phyloP scores from a whole-genome alignment of 2,329 filamentous ascomycete species.

The Hypoxylon sp. region DNA sequence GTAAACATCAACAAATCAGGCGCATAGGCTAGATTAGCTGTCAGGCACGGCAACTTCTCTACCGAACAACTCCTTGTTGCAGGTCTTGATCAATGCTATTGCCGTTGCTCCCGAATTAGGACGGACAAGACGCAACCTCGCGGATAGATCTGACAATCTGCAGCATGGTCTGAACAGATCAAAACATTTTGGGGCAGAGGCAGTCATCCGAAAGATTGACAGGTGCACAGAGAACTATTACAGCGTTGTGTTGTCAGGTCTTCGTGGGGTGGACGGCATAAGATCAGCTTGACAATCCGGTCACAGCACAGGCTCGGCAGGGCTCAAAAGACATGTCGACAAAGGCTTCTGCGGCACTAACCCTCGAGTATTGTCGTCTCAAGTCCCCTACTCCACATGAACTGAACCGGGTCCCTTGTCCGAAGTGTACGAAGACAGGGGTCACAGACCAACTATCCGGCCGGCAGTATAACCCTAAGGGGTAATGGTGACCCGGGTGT shows the following conservation, averaged over 20 bases:
- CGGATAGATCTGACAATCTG: slow-evolving; percentile 48
- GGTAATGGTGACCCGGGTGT: slow-evolving; percentile 53
- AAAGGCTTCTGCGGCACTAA: slow-evolving; percentile 57
- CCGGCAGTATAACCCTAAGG: slow-evolving; percentile 53
- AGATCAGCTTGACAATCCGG: slow-evolving; percentile 64
- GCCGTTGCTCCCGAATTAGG: slow-evolving; percentile 37
- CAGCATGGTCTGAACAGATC: slow-evolving; percentile 50
- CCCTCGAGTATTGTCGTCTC: slow-evolving; percentile 62
- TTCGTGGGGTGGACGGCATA: slow-evolving; percentile 61
- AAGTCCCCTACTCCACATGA: slow-evolving; percentile 57
- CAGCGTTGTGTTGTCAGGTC: slow-evolving; percentile 43
- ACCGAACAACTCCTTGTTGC: slow-evolving; percentile 50
- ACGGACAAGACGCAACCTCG: slow-evolving; percentile 32
- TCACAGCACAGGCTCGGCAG: slow-evolving; percentile 60
- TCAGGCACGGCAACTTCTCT: slow-evolving; percentile 47
- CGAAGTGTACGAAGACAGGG: slow-evolving; percentile 53
- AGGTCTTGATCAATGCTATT: slow-evolving; percentile 43
- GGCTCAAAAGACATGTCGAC: slow-evolving; percentile 52
- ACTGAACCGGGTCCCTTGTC: slow-evolving; percentile 54
- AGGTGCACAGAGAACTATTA: slow-evolving; percentile 50
- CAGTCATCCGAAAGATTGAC: slow-evolving; percentile 55
- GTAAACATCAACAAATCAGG: slow-evolving; percentile 42
- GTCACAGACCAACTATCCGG: slow-evolving; percentile 54
- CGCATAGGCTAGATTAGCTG: slow-evolving; percentile 31
- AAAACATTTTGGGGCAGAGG: slow-evolving; percentile 52